Base-by-base conservation (phyloP, 2,329 filamentous ascomycete species). In the Clonostachys rosea region DNA sequence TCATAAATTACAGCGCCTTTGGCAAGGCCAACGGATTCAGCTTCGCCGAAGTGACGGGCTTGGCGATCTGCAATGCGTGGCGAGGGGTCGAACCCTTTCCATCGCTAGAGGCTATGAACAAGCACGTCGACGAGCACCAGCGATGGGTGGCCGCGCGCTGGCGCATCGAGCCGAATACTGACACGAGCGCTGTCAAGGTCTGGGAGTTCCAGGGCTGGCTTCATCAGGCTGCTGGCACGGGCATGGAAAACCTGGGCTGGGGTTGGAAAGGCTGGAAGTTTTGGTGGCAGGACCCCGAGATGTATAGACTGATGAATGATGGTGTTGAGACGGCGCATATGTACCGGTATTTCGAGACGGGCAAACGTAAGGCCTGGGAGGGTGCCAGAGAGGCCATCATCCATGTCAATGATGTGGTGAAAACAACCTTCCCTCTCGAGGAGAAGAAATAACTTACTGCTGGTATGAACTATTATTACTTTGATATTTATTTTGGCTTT, bases 1-100 rank as follows among this genome's bases (percentile, higher is more conserved):
- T 74, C 44, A 55, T 73, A 46, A 66, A 67, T 48, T 64, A 64
- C 44, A 56, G 61, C 7, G 60, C 62, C 6, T 62, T 67, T 34
- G 57, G 59, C 49, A 57, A 59, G 49, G 56, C 66, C 41, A 59
- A 61, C 44, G 63, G 59, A 47, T 68, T 50, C 18, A 61, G 62
- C 12, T 56, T 71, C 9, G 62, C 67, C 43, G 73, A 76, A 47
- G 57, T 78, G 37, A 64, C 63, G 5, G 58, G 65, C 37, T 73
- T 73, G 70, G 54, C 54, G 10, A 53, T 76, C 6, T 65, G 67
- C 1, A 70, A 75, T 46, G 56, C 73, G n/a, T 77, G 68, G 66
- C 61, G 63, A 5, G 69, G 67, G 2, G 59, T 56, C 4, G 64
- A 63, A 0, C 18, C 44, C 0, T 61, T 77, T 1, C 74, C 73